Evolutionary conservation across 1,284 basidiomycete genomes (phyloP), one percentile per base, ranked within the genome.

Genomic region (Xerocomus minutiporus): DNA sequence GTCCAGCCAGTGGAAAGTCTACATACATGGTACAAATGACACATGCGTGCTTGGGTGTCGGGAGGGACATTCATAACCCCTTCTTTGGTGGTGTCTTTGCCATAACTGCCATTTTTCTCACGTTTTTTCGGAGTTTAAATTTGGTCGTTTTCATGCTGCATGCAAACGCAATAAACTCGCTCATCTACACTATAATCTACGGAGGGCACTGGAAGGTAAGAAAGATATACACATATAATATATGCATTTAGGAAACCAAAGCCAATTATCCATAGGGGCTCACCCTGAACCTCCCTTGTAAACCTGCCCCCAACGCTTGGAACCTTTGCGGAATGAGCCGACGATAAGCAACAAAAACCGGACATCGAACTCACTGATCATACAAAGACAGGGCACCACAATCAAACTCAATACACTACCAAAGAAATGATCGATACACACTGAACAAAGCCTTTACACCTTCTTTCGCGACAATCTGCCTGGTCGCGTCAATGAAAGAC

Each of bases 301-400:
- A 20, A 20, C 20, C 49, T 64, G 73, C 12, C 73, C 76, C 63
- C 68, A 73, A 35, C 23, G 67, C 68, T 56, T 78, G 76, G 65
- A 78, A 73, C 56, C 73, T 75, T 49, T 13, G 12, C 17, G 4
- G n/a, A 29, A 36, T 36, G 38, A 39, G 38, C 38, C 34, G 31
- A 43, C 20, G 20, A 20, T 11, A 31, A 36, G 43, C 23, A 28
- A 7, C 34, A 31, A 32, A 40, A 31, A 40, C 12, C 6, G 12
- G 26, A 31, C 11, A 2, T 28, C 4, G 29, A 42, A 73, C 76
- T 71, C 77, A 78, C 76, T 85, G 78, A 73, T 88, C 83, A 65
- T 84, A 84, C 47, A 86, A 70, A 12, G 85, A 81, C 57, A 89
- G 72, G 43, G 84, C 84, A 72, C 84, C 85, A 50, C 17, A 31